Base-by-base conservation (phyloP, 2,329 filamentous ascomycete genomes). In the Hyphodiscus sp. region DNA sequence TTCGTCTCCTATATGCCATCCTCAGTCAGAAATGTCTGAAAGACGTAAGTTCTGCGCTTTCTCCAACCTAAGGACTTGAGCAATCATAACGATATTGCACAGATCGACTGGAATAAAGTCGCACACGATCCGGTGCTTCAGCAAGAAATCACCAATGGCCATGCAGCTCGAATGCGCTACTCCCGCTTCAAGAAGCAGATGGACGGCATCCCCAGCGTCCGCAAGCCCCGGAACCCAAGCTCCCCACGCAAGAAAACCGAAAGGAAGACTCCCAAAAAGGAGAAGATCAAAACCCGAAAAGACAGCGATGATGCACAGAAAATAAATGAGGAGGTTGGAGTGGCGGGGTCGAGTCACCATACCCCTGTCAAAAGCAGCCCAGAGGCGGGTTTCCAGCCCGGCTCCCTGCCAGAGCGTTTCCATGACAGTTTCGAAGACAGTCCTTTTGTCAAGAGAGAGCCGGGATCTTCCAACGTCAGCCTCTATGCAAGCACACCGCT, bases 91-190 rank as follows among this genome's bases (percentile, higher is more conserved):
- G 16, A 19, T 45, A 41, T n/a, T n/a, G 42, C 45, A 58, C 50
- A 79, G 76, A 72, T 80, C 57, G 74, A 81, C 58, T 81, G 78
- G 78, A 73, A 72, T 47, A 62, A 69, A 41, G 75, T 81, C 16
- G 77, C 78, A 15, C 65, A 65, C 2, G 67, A 76, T 46, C 64
- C 63, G 0, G 51, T 64, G 41, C 59, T 66, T 11, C 44, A 41
- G 9, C 66, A 76, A 13, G 73, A 74, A 45, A 78, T 81, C 51
- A 76, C 75, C 38, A 81, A 80, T 50, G 78, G 77, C 41, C 78
- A 81, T 60, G 78, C 78, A 2, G 78, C 78, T 15, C 74, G 78
- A 41, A 81, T 81, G 78, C 73, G 78, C 26, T 81, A 74, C 63
- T 76, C 74, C 20, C 74, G 78, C 38, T 79, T 80, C 66, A 74